These are phyloP conservation scores for Saturnispora diversa DNA, from an alignment of 805 yeast genomes.

Conservation along the genomic window DNA sequence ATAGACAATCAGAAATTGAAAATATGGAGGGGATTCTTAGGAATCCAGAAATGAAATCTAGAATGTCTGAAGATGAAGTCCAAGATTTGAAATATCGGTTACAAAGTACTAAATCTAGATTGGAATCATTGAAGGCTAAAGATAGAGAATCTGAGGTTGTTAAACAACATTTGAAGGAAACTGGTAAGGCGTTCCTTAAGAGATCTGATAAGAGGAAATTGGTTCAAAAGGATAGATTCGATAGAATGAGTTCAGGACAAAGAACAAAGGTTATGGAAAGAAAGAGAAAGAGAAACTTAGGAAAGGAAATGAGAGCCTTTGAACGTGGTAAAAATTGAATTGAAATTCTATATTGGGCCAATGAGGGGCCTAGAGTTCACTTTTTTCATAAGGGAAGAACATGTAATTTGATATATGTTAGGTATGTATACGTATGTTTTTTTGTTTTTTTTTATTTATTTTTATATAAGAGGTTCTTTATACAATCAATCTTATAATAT, in stretches of 20 bases:
- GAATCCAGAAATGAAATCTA: slow-evolving; percentile 40
- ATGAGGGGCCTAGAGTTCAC: too few relatives aligned
- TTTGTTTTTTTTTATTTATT: not conserved
- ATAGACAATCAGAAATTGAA: slow-evolving; percentile 64
- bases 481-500: too few relatives aligned
- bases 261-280: slow-evolving; percentile 79
- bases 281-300: slow-evolving; percentile 77
- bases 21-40: slow-evolving; percentile 50
- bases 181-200: slow-evolving; percentile 54
- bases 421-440: too few relatives aligned
- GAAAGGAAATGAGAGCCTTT: slow-evolving; percentile 60
- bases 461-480: too few relatives aligned
- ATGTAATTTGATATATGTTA: too few relatives aligned
- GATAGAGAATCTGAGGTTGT: slow-evolving; percentile 68
- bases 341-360: too few relatives aligned
- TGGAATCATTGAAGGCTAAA: slow-evolving; percentile 61
- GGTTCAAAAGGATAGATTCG: slow-evolving; percentile 71
- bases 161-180: slow-evolving; percentile 38
- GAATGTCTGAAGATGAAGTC: slow-evolving; percentile 37
- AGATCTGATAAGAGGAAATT: slow-evolving; percentile 64
- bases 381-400: too few relatives aligned
- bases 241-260: slow-evolving; percentile 60
- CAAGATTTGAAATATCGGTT: slow-evolving; percentile 47
- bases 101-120: slow-evolving; percentile 57
- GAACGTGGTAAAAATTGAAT: slow-evolving; percentile 21